Evolutionary conservation across 345 rosid genomes (phyloP).

Genomic region (Hibiscus tridactylites): DNA sequence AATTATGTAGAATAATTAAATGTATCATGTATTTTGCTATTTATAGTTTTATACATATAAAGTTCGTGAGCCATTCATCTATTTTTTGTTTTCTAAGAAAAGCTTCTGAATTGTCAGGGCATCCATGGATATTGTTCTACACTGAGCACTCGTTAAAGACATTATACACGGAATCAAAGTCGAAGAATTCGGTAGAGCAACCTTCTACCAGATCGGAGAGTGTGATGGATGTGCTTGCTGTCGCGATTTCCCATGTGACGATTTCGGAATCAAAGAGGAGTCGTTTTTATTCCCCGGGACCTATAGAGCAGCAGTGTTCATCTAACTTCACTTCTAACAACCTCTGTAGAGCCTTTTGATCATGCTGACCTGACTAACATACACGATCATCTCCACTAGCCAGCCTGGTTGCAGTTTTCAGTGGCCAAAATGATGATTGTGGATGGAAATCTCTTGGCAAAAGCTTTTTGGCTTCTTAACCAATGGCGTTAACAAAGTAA

Average conservation of each 20-base stretch:
- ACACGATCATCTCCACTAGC: slow-evolving; percentile 27
- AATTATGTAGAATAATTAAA: not conserved
- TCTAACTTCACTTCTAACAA: slow-evolving; percentile 73
- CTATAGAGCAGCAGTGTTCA: slow-evolving; percentile 78
- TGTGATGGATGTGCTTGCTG: slow-evolving; percentile 29
- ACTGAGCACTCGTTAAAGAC: slow-evolving; percentile 63
- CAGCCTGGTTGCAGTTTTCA: slow-evolving; percentile 16
- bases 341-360: slow-evolving; percentile 88
- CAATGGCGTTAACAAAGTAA: slow-evolving; percentile 19
- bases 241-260: slow-evolving; percentile 72
- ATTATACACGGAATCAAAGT: slow-evolving; percentile 50
- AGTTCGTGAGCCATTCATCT: no score
- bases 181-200: slow-evolving; percentile 42
- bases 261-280: slow-evolving; percentile 85
- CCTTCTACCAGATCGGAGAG: slow-evolving; percentile 19
- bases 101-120: slow-evolving; percentile 39
- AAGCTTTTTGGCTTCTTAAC: not conserved
- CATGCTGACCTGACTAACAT: slow-evolving; percentile 27
- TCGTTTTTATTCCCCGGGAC: slow-evolving; percentile 62
- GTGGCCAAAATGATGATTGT: slow-evolving; percentile 15
- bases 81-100: no score
- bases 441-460: not conserved
- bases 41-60: no score
- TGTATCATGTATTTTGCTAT: not conserved
- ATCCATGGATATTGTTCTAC: slow-evolving; percentile 84